A percentile compares a stretch with the other conserved stretches of the same genome.
Conservation (phyloP, 371 early-diverging fungal species). For the Massospora cicadina region DNA sequence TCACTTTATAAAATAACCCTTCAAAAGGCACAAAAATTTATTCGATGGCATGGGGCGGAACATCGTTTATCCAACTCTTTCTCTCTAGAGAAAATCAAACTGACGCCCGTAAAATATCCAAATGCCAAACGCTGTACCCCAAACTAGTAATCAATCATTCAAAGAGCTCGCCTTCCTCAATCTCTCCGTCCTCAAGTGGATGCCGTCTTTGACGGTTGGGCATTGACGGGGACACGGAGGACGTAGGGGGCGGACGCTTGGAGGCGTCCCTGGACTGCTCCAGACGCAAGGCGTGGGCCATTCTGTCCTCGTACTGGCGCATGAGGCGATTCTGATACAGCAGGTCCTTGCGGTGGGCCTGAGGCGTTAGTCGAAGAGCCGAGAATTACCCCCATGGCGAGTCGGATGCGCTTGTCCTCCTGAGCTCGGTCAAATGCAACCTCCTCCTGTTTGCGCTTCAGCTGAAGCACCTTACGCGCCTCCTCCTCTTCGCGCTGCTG, state of each 20-base stretch:
- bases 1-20: no score
- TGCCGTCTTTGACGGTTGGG: not conserved
- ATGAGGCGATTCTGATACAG: not conserved
- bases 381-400: not conserved
- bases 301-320: not conserved
- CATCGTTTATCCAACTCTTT: no score
- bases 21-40: no score
- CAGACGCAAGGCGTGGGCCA: not conserved
- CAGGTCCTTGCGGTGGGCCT: not conserved
- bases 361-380: not conserved
- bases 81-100: no score
- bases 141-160: no score
- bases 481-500: not conserved
- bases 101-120: no score
- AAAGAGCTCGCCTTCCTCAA: not conserved
- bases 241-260: not conserved
- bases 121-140: no score
- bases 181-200: not conserved
- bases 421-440: not conserved
- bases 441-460: not conserved
- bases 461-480: not conserved
- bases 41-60: no score
- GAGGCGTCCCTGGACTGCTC: not conserved
- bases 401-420: not conserved
- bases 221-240: not conserved